These are phyloP conservation scores for Pelargonium nanum DNA, from an alignment of 345 rosid genomes.

Conservation along the genomic window DNA sequence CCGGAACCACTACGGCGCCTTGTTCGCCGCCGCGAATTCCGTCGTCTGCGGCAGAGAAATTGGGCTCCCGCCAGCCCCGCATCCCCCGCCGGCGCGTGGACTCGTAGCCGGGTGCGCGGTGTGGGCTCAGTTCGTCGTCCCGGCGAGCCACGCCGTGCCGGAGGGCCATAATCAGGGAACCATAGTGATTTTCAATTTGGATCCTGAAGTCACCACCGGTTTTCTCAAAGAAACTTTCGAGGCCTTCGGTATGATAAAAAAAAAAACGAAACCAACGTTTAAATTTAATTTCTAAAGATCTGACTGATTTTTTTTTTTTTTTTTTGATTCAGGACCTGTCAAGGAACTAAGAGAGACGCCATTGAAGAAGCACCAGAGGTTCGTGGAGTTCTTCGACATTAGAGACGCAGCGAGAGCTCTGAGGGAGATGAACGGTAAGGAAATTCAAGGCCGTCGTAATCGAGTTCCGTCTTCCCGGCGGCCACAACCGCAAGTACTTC, in stretches of 20 bases:
- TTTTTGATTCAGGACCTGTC: constrained; percentile 39
- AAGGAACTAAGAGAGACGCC: constrained; percentile 91
- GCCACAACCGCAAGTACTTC: constrained; percentile 41
- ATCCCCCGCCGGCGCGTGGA: constrained; percentile 34
- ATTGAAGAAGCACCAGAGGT: constrained; percentile 66
- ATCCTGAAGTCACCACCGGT: constrained; percentile 49
- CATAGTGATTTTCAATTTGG: constrained; percentile 65
- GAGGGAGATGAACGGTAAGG: constrained; percentile 56
- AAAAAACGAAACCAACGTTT: no score
- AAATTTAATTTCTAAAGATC: background rate
- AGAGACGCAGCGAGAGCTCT: constrained; percentile 78
- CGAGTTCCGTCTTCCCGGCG: constrained; percentile 90
- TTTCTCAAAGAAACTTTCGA: constrained; percentile 48
- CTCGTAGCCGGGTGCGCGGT: constrained; percentile 39
- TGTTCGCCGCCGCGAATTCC: constrained; percentile 1
- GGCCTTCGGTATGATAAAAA: constrained; percentile 44
- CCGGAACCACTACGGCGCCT: constrained; percentile 15
- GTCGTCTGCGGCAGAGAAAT: no score
- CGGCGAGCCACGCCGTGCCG: constrained; percentile 43
- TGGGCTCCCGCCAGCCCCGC: no score
- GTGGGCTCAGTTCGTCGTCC: constrained; percentile 67
- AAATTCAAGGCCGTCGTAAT: constrained; percentile 47
- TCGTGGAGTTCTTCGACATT: constrained; percentile 72
- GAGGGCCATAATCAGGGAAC: constrained; percentile 86
- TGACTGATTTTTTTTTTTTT: background rate